phyloP scores from a whole-genome alignment of 345 rosid species.

The Salix exigua region DNA sequence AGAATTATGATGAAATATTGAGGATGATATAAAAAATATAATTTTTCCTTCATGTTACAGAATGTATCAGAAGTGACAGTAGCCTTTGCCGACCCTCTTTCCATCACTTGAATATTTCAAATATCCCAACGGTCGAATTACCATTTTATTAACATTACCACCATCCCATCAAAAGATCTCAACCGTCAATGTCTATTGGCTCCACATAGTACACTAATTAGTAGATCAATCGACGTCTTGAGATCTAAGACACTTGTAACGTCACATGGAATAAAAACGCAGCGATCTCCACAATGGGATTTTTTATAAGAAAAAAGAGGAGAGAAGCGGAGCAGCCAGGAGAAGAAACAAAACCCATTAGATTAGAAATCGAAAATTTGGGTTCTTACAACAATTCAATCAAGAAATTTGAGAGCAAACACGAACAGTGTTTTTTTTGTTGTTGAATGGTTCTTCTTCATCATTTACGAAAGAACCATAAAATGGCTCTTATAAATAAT shows the following conservation, averaged over 20 bases:
- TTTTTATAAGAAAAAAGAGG: background rate
- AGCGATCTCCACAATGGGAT: background rate
- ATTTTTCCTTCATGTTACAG: background rate
- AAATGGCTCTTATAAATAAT: conserved; percentile 24
- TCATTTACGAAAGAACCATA: background rate
- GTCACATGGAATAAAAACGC: background rate
- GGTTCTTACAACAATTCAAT: background rate
- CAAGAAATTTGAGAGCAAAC: no score
- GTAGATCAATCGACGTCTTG: background rate
- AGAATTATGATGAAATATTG: no score
- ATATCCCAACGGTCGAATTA: conserved; percentile 33
- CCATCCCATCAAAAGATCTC: conserved; percentile 2
- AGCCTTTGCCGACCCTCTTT: background rate
- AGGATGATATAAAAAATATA: no score
- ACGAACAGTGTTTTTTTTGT: background rate
- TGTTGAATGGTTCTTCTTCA: background rate
- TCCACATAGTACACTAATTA: background rate
- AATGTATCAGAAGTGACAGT: background rate
- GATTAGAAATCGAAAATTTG: background rate
- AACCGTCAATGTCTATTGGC: background rate
- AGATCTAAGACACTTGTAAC: background rate
- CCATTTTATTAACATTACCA: background rate
- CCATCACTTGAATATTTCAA: conserved; percentile 7
- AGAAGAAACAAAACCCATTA: background rate
- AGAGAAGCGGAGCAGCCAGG: background rate